phyloP scores from a whole-genome alignment of 768 basidiomycete genomes.

The Lentinula guzmanii region DNA sequence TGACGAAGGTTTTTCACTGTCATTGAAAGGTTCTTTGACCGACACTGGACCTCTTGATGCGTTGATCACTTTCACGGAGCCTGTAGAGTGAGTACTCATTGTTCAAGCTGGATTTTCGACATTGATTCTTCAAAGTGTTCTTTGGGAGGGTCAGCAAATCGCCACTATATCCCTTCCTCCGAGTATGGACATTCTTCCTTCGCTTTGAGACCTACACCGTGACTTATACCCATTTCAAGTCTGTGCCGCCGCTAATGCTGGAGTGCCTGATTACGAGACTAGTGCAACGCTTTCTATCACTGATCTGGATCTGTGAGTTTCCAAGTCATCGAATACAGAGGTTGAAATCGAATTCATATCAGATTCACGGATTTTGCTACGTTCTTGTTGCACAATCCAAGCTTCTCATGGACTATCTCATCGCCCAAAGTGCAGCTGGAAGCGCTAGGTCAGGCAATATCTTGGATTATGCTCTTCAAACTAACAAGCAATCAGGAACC shows the following conservation, averaged over 20 bases:
- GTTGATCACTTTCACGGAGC: slow-evolving; percentile 57
- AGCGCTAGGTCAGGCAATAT: slow-evolving; percentile 31
- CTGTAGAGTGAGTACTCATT: slow-evolving; percentile 39
- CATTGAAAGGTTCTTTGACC: slow-evolving; percentile 53
- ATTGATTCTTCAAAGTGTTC: slow-evolving; percentile 33
- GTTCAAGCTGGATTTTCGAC: background rate
- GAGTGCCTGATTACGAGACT: slow-evolving; percentile 57
- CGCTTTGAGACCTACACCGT: background rate
- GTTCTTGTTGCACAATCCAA: slow-evolving; percentile 55
- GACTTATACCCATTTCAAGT: slow-evolving; percentile 27
- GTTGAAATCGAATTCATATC: background rate
- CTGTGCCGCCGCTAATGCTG: slow-evolving; percentile 60
- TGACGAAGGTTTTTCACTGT: slow-evolving; percentile 57
- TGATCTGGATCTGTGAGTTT: slow-evolving; percentile 38
- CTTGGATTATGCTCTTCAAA: background rate
- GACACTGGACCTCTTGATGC: slow-evolving; percentile 67
- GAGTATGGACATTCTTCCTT: slow-evolving; percentile 25
- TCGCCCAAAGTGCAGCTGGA: slow-evolving; percentile 56
- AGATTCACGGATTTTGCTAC: slow-evolving; percentile 66
- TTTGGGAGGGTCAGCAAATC: slow-evolving; percentile 59
- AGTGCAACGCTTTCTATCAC: slow-evolving; percentile 52
- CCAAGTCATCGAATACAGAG: no score
- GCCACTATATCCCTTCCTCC: slow-evolving; percentile 59
- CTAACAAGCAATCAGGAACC: slow-evolving; percentile 30
- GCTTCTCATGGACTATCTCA: slow-evolving; percentile 67